Conservation (phyloP, 768 basidiomycete species). For the Lentinula aciculospora region DNA sequence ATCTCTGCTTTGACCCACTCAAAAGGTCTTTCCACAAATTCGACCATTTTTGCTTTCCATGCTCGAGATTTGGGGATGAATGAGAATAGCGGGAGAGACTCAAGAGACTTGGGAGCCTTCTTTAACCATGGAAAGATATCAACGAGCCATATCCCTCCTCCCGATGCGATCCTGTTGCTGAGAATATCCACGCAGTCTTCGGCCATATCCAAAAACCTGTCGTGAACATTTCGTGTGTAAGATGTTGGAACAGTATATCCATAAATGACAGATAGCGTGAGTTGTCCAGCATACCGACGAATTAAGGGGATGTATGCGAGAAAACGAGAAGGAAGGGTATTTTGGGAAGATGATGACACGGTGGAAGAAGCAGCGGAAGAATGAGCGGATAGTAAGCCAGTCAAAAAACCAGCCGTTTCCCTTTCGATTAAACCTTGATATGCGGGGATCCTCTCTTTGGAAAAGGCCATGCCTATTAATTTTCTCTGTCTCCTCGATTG, state of each 20-base stretch:
- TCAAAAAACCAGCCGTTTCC: slow-evolving; percentile 54
- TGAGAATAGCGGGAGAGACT: slow-evolving; percentile 61
- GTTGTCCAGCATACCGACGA: slow-evolving; percentile 50
- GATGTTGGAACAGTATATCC: slow-evolving; percentile 38
- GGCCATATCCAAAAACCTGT: slow-evolving; percentile 33
- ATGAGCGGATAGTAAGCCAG: slow-evolving; percentile 37
- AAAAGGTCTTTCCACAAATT: slow-evolving; percentile 61
- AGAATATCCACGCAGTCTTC: slow-evolving; percentile 38
- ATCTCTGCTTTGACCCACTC: slow-evolving; percentile 51
- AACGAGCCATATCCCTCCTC: slow-evolving; percentile 44
- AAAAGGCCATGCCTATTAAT: slow-evolving; percentile 62
- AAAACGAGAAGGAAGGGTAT: slow-evolving; percentile 17
- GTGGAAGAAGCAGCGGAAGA: background rate
- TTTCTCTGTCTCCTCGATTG: slow-evolving; percentile 58
- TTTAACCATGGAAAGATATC: slow-evolving; percentile 46
- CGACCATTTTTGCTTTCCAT: slow-evolving; percentile 63
- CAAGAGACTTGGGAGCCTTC: slow-evolving; percentile 37
- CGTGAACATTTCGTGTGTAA: slow-evolving; percentile 22
- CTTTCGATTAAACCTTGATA: slow-evolving; percentile 56
- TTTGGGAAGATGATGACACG: slow-evolving; percentile 6
- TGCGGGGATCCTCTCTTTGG: slow-evolving; percentile 40
- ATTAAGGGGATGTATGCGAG: slow-evolving; percentile 21
- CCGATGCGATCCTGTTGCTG: slow-evolving; percentile 33
- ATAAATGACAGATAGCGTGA: slow-evolving; percentile 56
- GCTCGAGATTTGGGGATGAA: slow-evolving; percentile 55